Evolutionary conservation across 2,329 filamentous ascomycete species (phyloP).

Genomic region (Alternaria sp.): DNA sequence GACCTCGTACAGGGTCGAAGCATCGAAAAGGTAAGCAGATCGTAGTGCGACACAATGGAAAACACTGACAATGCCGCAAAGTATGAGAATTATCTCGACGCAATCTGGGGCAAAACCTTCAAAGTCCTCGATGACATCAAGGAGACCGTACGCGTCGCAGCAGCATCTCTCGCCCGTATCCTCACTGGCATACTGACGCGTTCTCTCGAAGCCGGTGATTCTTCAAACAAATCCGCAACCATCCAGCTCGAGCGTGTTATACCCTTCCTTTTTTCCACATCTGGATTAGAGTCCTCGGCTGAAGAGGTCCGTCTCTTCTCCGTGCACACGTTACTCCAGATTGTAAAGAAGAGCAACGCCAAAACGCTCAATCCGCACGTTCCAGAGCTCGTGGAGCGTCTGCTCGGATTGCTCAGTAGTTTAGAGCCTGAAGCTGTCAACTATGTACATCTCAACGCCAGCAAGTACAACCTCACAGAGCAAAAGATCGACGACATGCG

Average conservation of each 20-base stretch:
- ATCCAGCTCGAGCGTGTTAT: conserved; percentile 86
- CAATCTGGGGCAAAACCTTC: conserved; percentile 86
- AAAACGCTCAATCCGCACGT: conserved; percentile 80
- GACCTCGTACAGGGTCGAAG: conserved; percentile 85
- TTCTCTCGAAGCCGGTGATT: conserved; percentile 80
- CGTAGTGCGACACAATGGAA: neutral
- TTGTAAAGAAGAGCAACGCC: conserved; percentile 86
- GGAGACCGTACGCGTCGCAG: conserved; percentile 81
- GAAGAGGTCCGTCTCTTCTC: conserved; percentile 88
- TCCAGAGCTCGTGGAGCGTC: conserved; percentile 78
- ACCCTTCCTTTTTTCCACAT: conserved; percentile 87
- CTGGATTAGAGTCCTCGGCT: conserved; percentile 86
- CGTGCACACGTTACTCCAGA: conserved; percentile 79
- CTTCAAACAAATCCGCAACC: conserved; percentile 70
- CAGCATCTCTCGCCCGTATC: conserved; percentile 80
- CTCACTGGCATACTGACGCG: conserved; percentile 86
- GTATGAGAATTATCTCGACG: conserved; percentile 84
- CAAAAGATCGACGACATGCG: conserved; percentile 91
- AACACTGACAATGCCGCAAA: conserved; percentile 42
- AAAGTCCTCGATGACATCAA: conserved; percentile 98
- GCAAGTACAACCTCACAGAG: conserved; percentile 81
- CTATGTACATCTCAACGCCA: conserved; percentile 88
- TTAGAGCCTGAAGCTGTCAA: conserved; percentile 90
- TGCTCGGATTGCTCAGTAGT: conserved; percentile 83
- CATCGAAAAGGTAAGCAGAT: conserved; percentile 52